These are phyloP conservation scores for Lodderomyces orthopsilosis DNA, from an alignment of 1,139 yeast genomes.

Conservation along the genomic window DNA sequence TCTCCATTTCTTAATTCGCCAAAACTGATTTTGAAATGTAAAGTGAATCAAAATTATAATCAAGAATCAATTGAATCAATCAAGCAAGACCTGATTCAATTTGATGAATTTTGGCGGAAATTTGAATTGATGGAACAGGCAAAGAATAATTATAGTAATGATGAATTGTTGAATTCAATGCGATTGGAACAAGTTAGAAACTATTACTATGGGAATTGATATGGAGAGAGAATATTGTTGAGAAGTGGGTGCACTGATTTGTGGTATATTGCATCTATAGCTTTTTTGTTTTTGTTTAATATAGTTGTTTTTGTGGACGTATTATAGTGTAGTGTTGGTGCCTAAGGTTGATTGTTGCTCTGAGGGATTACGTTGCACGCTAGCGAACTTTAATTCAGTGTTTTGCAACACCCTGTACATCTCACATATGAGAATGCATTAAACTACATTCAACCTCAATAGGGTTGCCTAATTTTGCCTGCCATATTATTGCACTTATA, in stretches of 20 bases:
- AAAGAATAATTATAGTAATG: constrained; percentile 18
- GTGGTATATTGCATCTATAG: background rate
- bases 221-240: background rate
- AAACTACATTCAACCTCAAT: too few relatives aligned
- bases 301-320: background rate
- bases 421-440: too few relatives aligned
- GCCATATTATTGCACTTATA: too few relatives aligned
- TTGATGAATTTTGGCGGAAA: constrained; percentile 18
- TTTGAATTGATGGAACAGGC: constrained; percentile 22
- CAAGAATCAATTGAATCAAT: constrained; percentile 18
- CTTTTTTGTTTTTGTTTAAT: background rate
- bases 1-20: background rate
- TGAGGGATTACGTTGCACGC: too few relatives aligned
- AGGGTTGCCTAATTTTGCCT: too few relatives aligned
- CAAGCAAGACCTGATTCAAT: constrained; percentile 17
- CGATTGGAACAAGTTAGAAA: constrained; percentile 19
- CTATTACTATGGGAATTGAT: constrained; percentile 16
- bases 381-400: too few relatives aligned
- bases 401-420: too few relatives aligned
- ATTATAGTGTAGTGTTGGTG: too few relatives aligned
- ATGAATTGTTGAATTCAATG: constrained; percentile 15
- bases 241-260: background rate
- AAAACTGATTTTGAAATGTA: constrained; percentile 23
- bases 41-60: constrained; percentile 21
- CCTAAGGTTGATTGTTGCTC: too few relatives aligned